Percentiles rank a stretch among this genome's conserved stretches.
phyloP scores from a whole-genome alignment of 2,329 filamentous ascomycete species.

The Neoarthrinium moseri region DNA sequence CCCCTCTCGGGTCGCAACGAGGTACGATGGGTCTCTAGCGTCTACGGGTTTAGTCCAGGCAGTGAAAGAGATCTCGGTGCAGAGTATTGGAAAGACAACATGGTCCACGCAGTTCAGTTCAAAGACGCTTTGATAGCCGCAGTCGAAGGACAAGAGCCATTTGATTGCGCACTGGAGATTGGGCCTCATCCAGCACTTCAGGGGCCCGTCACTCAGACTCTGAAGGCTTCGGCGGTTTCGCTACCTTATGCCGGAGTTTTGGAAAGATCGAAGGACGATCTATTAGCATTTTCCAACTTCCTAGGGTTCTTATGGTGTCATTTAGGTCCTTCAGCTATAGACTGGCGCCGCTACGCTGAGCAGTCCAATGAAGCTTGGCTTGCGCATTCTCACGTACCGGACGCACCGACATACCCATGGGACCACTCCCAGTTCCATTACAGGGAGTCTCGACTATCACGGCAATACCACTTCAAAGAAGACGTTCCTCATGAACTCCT shows the following conservation, averaged over 20 bases:
- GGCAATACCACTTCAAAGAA: slow-evolving; percentile 33
- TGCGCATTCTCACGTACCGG: slow-evolving; percentile 12
- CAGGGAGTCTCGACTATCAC: slow-evolving; percentile 41
- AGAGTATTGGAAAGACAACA: slow-evolving; percentile 40
- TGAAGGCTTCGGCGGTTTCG: slow-evolving; percentile 14
- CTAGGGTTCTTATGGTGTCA: slow-evolving; percentile 25
- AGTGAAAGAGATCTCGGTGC: slow-evolving; percentile 17
- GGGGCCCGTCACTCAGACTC: slow-evolving; percentile 22
- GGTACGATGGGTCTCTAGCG: slow-evolving; percentile 39
- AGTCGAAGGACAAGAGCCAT: slow-evolving; percentile 18
- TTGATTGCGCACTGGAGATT: slow-evolving; percentile 27
- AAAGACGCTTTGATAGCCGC: slow-evolving; percentile 28
- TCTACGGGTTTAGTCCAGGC: slow-evolving; percentile 23
- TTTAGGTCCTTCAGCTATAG: slow-evolving; percentile 14
- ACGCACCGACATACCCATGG: slow-evolving; percentile 46
- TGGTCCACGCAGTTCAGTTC: slow-evolving; percentile 39
- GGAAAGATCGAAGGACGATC: slow-evolving; percentile 20
- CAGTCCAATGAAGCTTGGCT: slow-evolving; percentile 13
- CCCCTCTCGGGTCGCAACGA: slow-evolving; percentile 20
- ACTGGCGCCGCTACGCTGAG: slow-evolving; percentile 20
- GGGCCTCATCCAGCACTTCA: slow-evolving; percentile 27
- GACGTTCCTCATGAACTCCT: slow-evolving; percentile 34
- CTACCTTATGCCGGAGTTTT: slow-evolving; percentile 21
- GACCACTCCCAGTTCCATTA: slow-evolving; percentile 43
- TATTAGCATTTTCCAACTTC: slow-evolving; percentile 22